A percentile compares a stretch with the other conserved stretches of the same genome.
Conservation (phyloP, 495 filamentous ascomycete species). For the Pseudoneurospora amorphoporcata region DNA sequence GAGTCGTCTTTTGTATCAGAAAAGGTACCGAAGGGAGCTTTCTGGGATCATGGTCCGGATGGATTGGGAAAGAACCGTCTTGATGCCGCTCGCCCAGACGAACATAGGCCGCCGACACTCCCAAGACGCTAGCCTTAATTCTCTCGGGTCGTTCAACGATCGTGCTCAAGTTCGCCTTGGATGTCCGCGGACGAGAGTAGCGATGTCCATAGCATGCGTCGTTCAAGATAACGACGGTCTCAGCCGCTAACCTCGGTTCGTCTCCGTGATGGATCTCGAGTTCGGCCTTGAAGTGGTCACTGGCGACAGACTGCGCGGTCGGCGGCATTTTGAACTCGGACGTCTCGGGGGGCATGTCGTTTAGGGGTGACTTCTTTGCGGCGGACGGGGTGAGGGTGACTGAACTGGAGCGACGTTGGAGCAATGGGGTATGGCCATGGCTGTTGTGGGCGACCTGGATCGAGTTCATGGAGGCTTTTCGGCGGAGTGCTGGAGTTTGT, state of each 20-base stretch:
- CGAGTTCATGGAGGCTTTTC: slow-evolving; percentile 47
- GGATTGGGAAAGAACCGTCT: slow-evolving; percentile 55
- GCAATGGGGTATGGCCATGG: slow-evolving; percentile 16
- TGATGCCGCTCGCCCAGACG: slow-evolving; percentile 72
- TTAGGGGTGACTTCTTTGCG: slow-evolving; percentile 25
- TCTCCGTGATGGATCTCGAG: slow-evolving; percentile 49
- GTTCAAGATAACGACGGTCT: slow-evolving; percentile 75
- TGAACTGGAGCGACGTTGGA: slow-evolving; percentile 41
- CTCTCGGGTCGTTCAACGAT: slow-evolving; percentile 92
- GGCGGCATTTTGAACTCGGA: slow-evolving; percentile 31
- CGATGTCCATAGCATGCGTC: slow-evolving; percentile 92
- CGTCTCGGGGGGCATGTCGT: slow-evolving; percentile 25
- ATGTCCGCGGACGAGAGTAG: slow-evolving; percentile 69
- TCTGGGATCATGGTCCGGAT: slow-evolving; percentile 37
- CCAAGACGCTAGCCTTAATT: slow-evolving; percentile 72
- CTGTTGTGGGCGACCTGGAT: slow-evolving; percentile 31
- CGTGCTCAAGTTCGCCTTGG: slow-evolving; percentile 49
- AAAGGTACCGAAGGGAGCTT: slow-evolving; percentile 60
- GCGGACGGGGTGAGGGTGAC: slow-evolving; percentile 36
- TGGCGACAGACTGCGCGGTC: slow-evolving; percentile 61
- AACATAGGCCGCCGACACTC: slow-evolving; percentile 80
- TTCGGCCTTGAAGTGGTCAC: slow-evolving; percentile 58
- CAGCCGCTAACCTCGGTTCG: slow-evolving; percentile 36
- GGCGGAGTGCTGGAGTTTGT: slow-evolving; percentile 36
- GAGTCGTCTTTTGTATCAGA: slow-evolving; percentile 62